Percentiles rank a stretch among this genome's conserved stretches.
Evolutionary conservation across 108 stramenopile species (phyloP).

Genomic region (Nitzschia sp.): DNA sequence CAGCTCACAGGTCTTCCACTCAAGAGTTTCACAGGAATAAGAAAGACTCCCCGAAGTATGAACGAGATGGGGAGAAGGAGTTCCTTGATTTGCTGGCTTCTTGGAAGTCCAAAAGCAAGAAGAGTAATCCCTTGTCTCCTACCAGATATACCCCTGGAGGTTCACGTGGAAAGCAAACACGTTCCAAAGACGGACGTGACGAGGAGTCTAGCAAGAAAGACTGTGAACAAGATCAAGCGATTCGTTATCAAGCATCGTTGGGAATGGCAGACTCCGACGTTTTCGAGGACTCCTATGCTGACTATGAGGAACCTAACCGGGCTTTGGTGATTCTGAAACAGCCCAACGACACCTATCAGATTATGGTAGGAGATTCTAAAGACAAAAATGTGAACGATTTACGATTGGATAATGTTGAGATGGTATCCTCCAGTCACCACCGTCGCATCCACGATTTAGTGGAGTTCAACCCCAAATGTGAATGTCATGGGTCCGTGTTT

Average conservation of each 20-base stretch:
- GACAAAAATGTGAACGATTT: constrained; percentile 1
- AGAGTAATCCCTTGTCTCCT: too few species aligned
- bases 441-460: not conserved
- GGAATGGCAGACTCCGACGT: constrained; percentile 10
- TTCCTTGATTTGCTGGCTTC: too few species aligned
- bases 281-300: constrained; percentile 7
- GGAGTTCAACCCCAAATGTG: constrained; percentile 25
- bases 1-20: too few species aligned
- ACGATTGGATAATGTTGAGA: constrained; percentile 13
- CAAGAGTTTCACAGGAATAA: too few species aligned
- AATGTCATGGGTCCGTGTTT: constrained; percentile 57
- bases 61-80: too few species aligned
- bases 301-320: constrained; percentile 11
- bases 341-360: constrained; percentile 21
- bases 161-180: too few species aligned
- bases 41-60: too few species aligned
- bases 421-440: not conserved
- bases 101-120: too few species aligned
- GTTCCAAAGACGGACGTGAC: too few species aligned
- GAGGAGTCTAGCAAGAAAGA: too few species aligned
- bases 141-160: too few species aligned
- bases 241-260: too few species aligned
- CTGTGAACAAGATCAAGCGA: not conserved
- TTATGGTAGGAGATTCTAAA: constrained; percentile 22
- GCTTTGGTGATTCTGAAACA: constrained; percentile 33